These are phyloP conservation scores for Myxozyma neglecta DNA, from an alignment of 805 yeast species.

Conservation along the genomic window DNA sequence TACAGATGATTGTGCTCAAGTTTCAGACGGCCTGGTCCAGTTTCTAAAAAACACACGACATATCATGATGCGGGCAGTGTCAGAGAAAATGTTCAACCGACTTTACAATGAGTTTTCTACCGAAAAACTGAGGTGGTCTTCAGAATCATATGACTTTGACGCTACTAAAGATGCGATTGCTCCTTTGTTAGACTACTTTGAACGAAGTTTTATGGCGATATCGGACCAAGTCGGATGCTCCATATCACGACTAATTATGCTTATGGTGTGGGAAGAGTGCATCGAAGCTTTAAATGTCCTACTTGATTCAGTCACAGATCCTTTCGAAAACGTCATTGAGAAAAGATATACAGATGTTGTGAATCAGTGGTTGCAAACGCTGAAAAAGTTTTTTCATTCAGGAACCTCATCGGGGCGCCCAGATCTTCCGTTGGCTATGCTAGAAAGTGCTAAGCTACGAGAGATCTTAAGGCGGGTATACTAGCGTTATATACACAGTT, in stretches of 20 bases:
- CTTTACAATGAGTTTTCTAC: background rate
- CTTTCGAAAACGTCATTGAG: background rate
- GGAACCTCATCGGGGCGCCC: background rate
- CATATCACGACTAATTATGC: background rate
- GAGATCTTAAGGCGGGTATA: constrained; percentile 4
- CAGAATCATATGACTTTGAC: background rate
- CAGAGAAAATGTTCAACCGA: background rate
- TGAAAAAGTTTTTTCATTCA: constrained; percentile 9
- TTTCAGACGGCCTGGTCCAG: background rate
- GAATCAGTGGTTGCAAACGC: constrained; percentile 9
- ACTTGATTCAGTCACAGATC: constrained; percentile 6
- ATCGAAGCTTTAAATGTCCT: background rate
- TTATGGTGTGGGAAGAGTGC: constrained; percentile 7
- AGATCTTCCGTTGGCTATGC: constrained; percentile 9
- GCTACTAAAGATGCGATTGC: constrained; percentile 3
- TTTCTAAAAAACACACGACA: background rate
- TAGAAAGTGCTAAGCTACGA: constrained; percentile 7
- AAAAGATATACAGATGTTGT: constrained; percentile 4
- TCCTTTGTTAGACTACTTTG: background rate
- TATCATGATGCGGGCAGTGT: background rate
- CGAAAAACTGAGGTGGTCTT: background rate
- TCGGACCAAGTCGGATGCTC: background rate
- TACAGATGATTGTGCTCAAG: background rate
- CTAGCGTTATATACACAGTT: background rate
- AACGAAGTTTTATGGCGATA: background rate